Evolutionary conservation across 202 grass and related monocot species (phyloP).

Genomic region (Bolboschoenoplectus hybrid): DNA sequence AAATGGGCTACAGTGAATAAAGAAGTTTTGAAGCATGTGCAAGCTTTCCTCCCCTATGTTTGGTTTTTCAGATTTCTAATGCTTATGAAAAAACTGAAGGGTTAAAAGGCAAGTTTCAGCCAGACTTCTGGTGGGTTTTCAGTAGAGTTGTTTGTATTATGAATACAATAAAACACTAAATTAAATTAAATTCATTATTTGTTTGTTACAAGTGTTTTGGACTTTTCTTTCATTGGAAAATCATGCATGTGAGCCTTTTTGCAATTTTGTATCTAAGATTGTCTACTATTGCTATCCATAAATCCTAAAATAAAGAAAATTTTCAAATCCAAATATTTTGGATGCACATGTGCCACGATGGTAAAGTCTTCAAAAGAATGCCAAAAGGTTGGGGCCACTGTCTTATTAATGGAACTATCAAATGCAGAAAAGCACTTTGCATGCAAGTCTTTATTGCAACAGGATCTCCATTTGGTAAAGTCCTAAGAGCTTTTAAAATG

Average conservation of each 20-base stretch:
- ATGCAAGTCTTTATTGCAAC: slow-evolving; percentile 15
- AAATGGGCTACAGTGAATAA: slow-evolving; percentile 8
- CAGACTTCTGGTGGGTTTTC: neutral
- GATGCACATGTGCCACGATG: slow-evolving; percentile 4
- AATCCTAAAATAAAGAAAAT: slow-evolving; percentile 8
- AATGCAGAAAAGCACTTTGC: slow-evolving; percentile 31
- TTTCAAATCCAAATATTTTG: slow-evolving; percentile 31
- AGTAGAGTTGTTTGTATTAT: neutral
- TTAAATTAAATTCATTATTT: slow-evolving; percentile 10
- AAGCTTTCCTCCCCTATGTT: neutral
- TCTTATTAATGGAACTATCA: slow-evolving; percentile 2
- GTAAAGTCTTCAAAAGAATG: slow-evolving; percentile 30
- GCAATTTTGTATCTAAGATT: slow-evolving; percentile 7
- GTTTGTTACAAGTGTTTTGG: neutral
- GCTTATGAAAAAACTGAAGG: neutral
- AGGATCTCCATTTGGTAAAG: slow-evolving; percentile 2
- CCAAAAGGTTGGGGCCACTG: neutral
- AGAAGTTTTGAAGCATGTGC: slow-evolving; percentile 3
- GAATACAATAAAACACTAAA: neutral
- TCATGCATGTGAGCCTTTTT: slow-evolving; percentile 17
- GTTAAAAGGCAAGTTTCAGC: neutral
- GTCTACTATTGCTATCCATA: neutral
- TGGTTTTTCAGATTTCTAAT: neutral
- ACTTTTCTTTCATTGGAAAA: neutral
- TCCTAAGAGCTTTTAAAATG: neutral